phyloP scores from a whole-genome alignment of 306 rosid genomes.

The Dalbergia cultrata region DNA sequence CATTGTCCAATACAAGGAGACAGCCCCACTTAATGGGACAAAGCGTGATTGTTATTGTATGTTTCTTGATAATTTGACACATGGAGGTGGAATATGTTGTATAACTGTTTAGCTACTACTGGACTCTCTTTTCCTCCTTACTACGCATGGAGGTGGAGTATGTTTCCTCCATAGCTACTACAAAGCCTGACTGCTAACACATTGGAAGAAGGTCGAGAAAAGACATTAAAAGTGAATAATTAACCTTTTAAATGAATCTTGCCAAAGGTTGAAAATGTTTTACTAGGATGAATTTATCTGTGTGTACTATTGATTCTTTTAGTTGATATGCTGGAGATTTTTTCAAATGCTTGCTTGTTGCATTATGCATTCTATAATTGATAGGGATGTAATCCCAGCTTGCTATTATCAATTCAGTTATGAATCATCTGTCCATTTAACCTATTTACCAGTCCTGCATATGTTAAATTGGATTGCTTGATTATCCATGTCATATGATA shows the following conservation, averaged over 20 bases:
- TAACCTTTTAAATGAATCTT: background rate
- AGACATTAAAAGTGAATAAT: background rate
- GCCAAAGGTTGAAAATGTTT: slow-evolving; percentile 1
- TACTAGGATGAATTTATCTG: slow-evolving; percentile 1
- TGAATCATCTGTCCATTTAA: slow-evolving; percentile 6
- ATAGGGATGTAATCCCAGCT: slow-evolving; percentile 11
- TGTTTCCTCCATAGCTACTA: too few relatives aligned
- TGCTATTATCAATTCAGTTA: slow-evolving; percentile 3
- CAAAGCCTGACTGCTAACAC: too few relatives aligned
- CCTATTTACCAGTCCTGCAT: slow-evolving; percentile 3
- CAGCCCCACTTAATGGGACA: too few relatives aligned
- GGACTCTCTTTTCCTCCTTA: slow-evolving; percentile 15
- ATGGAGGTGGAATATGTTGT: slow-evolving; percentile 23
- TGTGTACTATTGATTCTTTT: background rate
- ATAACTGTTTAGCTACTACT: slow-evolving; percentile 34
- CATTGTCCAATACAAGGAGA: too few relatives aligned
- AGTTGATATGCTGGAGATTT: background rate
- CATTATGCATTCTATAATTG: slow-evolving; percentile 16
- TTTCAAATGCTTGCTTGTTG: slow-evolving; percentile 15
- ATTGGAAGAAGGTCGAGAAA: too few relatives aligned
- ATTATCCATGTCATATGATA: background rate
- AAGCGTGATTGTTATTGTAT: background rate
- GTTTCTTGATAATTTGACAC: slow-evolving; percentile 39
- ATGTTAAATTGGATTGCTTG: slow-evolving; percentile 17
- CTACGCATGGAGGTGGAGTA: background rate